Evolutionary conservation across 805 yeast species (phyloP), one percentile per base, ranked within the genome.

Genomic region (Candida stauntonica): DNA sequence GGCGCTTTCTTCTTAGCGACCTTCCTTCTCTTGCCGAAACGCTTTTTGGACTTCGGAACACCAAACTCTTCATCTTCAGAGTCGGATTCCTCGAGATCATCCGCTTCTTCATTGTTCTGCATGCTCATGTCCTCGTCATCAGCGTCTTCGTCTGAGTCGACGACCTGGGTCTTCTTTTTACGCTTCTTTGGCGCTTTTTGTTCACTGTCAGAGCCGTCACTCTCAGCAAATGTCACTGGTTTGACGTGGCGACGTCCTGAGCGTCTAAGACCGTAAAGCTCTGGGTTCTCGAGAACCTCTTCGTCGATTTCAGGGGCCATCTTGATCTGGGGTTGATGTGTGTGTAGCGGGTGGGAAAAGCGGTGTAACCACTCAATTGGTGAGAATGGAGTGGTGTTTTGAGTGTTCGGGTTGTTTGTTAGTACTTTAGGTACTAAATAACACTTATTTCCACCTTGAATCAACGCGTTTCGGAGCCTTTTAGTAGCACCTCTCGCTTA

Each of bases 181-280:
- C 56, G 55, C 36, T 50, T 58, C 40, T 54, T 51, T 19, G 44
- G 50, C n/a, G 54, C 45, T 14, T 15, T 27, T 14, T 29, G 35
- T 17, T 41, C 39, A 26, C 39, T 14, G 50, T 55, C 63, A n/a
- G 60, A 61, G 14, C 39, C 60, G 17, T 43, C 48, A 31, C 51
- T 52, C 42, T 47, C 52, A 31, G 24, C 46, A 27, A 41, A 46
- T 16, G 14, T 33, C 9, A 43, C 41, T 2, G 54, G 55, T n/a
- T 45, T 43, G 2, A 52, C 56, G 15, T 47, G 48, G 5, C 49
- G 60, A 52, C 93, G 68, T 30, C 79, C 78, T 5, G 89, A 81
- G 48, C 94, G 72, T 61, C 95, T 75, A 38, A 85, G 67, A 2
- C 95, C 95, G 51, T 85, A 85, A n/a, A 85, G 67, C 55, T 83